Evolutionary conservation across 805 yeast species (phyloP), one percentile per base, ranked within the genome.

Genomic region (Hanseniaspora taiwanica): DNA sequence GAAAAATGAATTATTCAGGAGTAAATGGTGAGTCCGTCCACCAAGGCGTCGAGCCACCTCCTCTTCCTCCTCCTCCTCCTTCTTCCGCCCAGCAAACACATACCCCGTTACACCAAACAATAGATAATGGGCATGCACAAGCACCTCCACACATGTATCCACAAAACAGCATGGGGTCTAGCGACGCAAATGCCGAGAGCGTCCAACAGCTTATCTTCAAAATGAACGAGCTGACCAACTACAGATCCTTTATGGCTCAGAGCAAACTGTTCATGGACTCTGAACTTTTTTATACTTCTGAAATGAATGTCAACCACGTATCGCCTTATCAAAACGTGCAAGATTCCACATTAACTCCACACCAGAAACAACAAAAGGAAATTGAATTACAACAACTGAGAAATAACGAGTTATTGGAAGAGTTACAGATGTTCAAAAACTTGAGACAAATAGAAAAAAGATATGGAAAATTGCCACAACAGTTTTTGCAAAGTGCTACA

Each of bases 191-290:
- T 4, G 19, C 33, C 8, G 39, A 37, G 5, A 17, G 18, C 16
- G 32, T 16, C 16, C 40, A 40, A 27, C 31, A 37, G 8, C 27
- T 41, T 35, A 25, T 21, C 9, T 18, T 24, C 12, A 41, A 41
- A n/a, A 36, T 41, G 17, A 40, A 41, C 31, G 44, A 37, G 17
- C 14, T 41, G n/a, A 37, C 34, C 13, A 40, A 41, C 14, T 41
- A 41, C 31, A 37, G 44, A 27, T 40, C 38, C 21, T 41, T 41
- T 21, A 29, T 41, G 31, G 38, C 35, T 29, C 38, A 40, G 21
- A 41, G 40, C 13, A 41, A 41, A 21, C 38, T 37, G 14, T 41
- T 41, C 17, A 27, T 41, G 27, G 44, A 41, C 33, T 21, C 38
- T 27, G 44, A 41, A 6, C 38, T 37, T 25, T 41, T 41, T 12